phyloP scores from a whole-genome alignment of 2,329 filamentous ascomycete genomes.

The Orbilia quercus region DNA sequence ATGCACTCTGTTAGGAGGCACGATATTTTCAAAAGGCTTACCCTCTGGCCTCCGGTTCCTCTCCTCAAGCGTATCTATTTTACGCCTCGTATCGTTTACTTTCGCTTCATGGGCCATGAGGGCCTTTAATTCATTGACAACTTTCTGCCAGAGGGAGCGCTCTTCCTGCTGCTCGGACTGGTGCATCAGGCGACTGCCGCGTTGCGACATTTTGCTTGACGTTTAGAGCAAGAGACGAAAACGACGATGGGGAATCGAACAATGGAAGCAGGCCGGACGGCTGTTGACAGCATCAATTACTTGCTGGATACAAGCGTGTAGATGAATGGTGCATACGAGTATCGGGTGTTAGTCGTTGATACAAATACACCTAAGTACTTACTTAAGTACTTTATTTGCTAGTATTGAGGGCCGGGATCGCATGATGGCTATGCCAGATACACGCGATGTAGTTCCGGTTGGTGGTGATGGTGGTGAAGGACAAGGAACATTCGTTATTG shows the following conservation, averaged over 20 bases:
- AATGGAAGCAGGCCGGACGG: too few relatives aligned
- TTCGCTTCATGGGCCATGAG: constrained; percentile 56
- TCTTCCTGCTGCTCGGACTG: constrained; percentile 60
- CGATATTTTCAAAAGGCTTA: constrained; percentile 15
- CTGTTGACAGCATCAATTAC: not conserved
- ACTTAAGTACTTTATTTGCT: too few relatives aligned
- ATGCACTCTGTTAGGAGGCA: too few relatives aligned
- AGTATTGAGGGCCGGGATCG: not conserved
- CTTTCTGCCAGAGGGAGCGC: constrained; percentile 59
- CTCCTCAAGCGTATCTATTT: constrained; percentile 53
- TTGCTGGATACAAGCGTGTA: not conserved
- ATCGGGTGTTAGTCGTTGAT: not conserved
- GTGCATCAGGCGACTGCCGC: constrained; percentile 57
- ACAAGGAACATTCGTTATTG: too few relatives aligned
- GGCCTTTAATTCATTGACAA: constrained; percentile 59
- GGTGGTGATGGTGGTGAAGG: too few relatives aligned
- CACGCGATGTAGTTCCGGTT: not conserved
- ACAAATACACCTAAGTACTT: too few relatives aligned
- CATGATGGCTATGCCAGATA: not conserved
- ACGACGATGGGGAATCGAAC: too few relatives aligned
- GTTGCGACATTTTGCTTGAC: constrained; percentile 41
- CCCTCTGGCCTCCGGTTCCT: constrained; percentile 43
- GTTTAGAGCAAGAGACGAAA: too few relatives aligned
- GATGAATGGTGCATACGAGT: not conserved
- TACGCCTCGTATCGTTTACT: constrained; percentile 51